These are phyloP conservation scores for Stagonosporopsis vannaccii DNA, from an alignment of 2,329 filamentous ascomycete genomes.

Conservation along the genomic window DNA sequence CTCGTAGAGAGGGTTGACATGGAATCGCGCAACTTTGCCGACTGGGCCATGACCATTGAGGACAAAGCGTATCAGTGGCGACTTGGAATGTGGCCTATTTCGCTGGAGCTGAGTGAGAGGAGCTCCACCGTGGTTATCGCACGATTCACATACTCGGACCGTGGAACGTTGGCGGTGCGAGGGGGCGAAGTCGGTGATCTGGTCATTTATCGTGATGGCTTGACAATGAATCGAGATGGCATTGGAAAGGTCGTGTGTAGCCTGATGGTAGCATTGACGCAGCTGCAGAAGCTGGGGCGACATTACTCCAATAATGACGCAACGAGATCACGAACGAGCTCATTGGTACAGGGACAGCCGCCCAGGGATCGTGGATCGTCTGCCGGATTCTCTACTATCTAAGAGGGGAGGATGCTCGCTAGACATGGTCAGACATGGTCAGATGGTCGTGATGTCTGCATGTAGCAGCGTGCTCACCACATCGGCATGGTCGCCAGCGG, in stretches of 20 bases:
- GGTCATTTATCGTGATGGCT: conserved; percentile 32
- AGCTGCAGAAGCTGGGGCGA: conserved; percentile 41
- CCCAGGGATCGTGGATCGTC: conserved; percentile 22
- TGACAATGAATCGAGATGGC: conserved; percentile 33
- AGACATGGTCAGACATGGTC: no score
- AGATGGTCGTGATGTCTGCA: background rate
- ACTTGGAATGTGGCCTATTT: conserved; percentile 32
- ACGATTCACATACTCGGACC: conserved; percentile 40
- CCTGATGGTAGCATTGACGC: conserved; percentile 35
- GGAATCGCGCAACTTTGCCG: conserved; percentile 42
- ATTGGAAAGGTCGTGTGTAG: conserved; percentile 39
- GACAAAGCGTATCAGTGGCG: conserved; percentile 35
- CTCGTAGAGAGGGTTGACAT: conserved; percentile 21
- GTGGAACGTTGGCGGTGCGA: conserved; percentile 34
- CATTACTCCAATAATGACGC: conserved; percentile 28
- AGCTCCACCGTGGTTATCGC: conserved; percentile 32
- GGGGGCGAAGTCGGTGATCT: conserved; percentile 41
- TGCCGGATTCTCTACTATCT: conserved; percentile 18
- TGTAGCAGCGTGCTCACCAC: background rate
- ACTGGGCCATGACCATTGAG: conserved; percentile 33
- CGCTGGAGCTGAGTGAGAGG: conserved; percentile 32
- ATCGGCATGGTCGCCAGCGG: background rate
- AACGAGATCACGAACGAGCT: conserved; percentile 15
- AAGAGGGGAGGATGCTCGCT: background rate
- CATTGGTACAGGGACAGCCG: conserved; percentile 18